phyloP scores from a whole-genome alignment of 371 early-diverging fungal genomes.

The Synchytrium microbalum region DNA sequence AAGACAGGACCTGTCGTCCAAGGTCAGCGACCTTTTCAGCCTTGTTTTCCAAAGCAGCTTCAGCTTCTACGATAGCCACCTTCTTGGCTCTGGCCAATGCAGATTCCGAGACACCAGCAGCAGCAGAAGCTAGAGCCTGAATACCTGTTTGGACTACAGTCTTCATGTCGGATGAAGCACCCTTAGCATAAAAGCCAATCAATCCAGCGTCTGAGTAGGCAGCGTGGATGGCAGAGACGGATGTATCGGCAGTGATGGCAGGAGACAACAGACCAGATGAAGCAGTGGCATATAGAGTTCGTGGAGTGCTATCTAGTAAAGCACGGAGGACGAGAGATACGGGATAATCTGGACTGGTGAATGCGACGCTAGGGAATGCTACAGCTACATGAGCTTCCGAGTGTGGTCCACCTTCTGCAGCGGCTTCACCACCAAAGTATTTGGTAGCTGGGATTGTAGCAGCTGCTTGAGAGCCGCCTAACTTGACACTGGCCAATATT shows the following conservation, averaged over 20 bases:
- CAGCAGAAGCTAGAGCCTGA: slow-evolving; percentile 61
- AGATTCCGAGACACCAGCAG: slow-evolving; percentile 53
- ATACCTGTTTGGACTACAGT: slow-evolving; percentile 55
- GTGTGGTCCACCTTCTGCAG: slow-evolving; percentile 52
- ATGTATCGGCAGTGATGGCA: slow-evolving; percentile 46
- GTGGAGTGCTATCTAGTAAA: slow-evolving; percentile 70
- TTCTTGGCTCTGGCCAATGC: slow-evolving; percentile 75
- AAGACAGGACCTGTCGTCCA: slow-evolving; percentile 37
- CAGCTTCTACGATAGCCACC: slow-evolving; percentile 72
- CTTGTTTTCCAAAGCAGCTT: slow-evolving; percentile 47
- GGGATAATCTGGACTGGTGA: slow-evolving; percentile 54
- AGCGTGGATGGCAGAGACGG: slow-evolving; percentile 70
- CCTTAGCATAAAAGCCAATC: slow-evolving; percentile 73
- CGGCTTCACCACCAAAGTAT: slow-evolving; percentile 77
- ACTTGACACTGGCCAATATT: slow-evolving; percentile 32
- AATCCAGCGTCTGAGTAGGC: slow-evolving; percentile 91
- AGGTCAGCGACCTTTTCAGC: slow-evolving; percentile 58
- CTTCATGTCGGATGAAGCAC: slow-evolving; percentile 44
- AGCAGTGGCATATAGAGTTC: slow-evolving; percentile 59
- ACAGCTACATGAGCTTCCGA: slow-evolving; percentile 59
- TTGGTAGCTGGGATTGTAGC: slow-evolving; percentile 39
- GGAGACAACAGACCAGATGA: slow-evolving; percentile 59
- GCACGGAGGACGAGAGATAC: slow-evolving; percentile 69
- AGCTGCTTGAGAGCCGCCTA: slow-evolving; percentile 25
- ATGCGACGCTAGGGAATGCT: slow-evolving; percentile 69